Evolutionary conservation across 345 rosid genomes (phyloP), one percentile per base, ranked within the genome.

Genomic region (Eucalyptus sp.): DNA sequence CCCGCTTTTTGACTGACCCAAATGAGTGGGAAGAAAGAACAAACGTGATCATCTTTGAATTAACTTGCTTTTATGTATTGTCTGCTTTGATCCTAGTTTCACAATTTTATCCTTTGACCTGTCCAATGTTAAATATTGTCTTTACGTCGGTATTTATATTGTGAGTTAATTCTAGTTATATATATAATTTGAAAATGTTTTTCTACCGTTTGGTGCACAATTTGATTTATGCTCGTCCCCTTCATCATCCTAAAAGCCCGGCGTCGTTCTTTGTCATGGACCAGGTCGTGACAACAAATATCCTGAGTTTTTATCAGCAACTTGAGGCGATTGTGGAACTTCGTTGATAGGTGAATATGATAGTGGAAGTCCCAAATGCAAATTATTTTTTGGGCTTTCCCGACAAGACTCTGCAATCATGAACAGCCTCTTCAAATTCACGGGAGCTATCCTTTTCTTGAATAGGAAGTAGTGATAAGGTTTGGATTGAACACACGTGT

Each of bases 151-250:
- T 37, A 37, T 37, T 52, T 52, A 18, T 24, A 10, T 37, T 37
- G 18, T 8, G 83, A 20, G 25, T 71, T 71, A 18, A 71, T 20
- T 71, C 12, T 6, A 33, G 20, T 33, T 33, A 33, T 10, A 68
- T 68, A n/a, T 33, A 33, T n/a, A 68, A 17, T 17, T 33, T 20
- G 41, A 9, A 33, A 33, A 76, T 3, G 1, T 1, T 37, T 6
- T 37, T 76, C 8, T 12, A 5, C 3, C 4, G 1, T 20, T 37
- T 12, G 14, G 24, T 22, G 1, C 1, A 0, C 25, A 6, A 37
- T 20, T 76, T 3, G 83, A 11, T 76, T 76, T 24, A 41, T 11
- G 4, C 14, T 5, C 43, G 11, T 9, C 9, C 8, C 14, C 7
- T 41, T 76, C 7, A 0, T 44, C 8, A 3, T 76, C 48, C 27